Evolutionary conservation across 1,284 basidiomycete species (phyloP), one percentile per base, ranked within the genome.

Genomic region (Sphagnurus paluster): DNA sequence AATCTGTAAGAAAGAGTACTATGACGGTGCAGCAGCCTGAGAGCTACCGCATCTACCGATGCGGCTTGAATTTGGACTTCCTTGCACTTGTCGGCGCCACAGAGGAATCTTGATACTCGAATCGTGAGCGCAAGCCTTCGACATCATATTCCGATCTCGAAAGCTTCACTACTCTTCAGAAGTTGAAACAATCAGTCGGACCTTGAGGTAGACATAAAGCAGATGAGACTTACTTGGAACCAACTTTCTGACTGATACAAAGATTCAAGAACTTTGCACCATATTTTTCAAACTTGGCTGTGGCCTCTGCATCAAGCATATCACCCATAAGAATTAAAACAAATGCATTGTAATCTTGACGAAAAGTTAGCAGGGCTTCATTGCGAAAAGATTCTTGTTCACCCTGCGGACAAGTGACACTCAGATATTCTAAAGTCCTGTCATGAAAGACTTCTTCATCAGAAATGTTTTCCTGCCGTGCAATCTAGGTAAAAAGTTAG

Each of bases 351-450:
- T 64, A 65, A 44, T 69, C 67, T 69, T n/a, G n/a, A n/a, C n/a
- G 35, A 6, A 16, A 4, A 46, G 17, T 42, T 10, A 48, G 32
- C 13, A 29, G 19, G 36, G 36, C 23, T 36, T 8, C 26, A 35
- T 34, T 17, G 26, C 5, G 13, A 17, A 11, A 34, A 44, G 16
- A 20, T 38, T 23, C 14, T 17, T 8, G 42, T 56, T 44, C 40
- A 67, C 71, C 71, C 49, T 59, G 55, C 2, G 70, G 70, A 44
- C 65, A 62, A 11, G 54, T 60, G 6, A 52, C 48, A 41, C 69
- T 69, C 4, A 73, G 44, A 36, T 53, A 57, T 48, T 65, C 54
- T 33, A 73, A 49, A 10, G 60, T 58, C 23, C 56, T 54, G 44
- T 69, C 63, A 21, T 61, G 55, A 10, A 71, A 54, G 11, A 73